A percentile compares a stretch with the other conserved stretches of the same genome.
Evolutionary conservation across 208 protist genomes (phyloP).

Genomic region (Trypanosoma avium): DNA sequence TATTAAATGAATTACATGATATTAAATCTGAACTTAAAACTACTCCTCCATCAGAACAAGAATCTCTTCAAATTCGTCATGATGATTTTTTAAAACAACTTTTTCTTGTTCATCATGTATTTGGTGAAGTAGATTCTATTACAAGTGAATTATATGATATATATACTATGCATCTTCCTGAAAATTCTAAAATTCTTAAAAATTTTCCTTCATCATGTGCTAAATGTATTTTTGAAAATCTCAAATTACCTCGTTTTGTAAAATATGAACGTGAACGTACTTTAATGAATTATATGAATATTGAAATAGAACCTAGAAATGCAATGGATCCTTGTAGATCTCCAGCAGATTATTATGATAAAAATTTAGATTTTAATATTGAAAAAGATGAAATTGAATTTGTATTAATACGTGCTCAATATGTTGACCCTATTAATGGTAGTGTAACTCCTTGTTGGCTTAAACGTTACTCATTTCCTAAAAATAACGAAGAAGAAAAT

Average conservation of each 20-base stretch:
- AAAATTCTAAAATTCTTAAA: conserved; percentile 37
- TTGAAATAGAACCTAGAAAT: conserved; percentile 51
- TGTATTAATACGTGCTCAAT: conserved; percentile 45
- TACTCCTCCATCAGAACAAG: conserved; percentile 22
- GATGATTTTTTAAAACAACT: conserved; percentile 31
- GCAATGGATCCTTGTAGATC: conserved; percentile 38
- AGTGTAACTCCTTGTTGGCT: conserved; percentile 61
- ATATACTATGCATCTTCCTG: conserved; percentile 53
- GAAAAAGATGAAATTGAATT: conserved; percentile 20
- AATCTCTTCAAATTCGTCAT: conserved; percentile 11
- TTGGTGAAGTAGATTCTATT: conserved; percentile 46
- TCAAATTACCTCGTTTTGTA: conserved; percentile 35
- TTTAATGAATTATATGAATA: conserved; percentile 53
- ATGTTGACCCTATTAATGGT: conserved; percentile 54
- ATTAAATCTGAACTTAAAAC: background rate
- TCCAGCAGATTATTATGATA: conserved; percentile 5
- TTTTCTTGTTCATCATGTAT: conserved; percentile 34
- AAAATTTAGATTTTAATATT: background rate
- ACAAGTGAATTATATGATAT: conserved; percentile 49
- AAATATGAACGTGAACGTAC: conserved; percentile 67
- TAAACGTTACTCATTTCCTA: conserved; percentile 58
- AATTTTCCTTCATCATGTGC: conserved; percentile 49
- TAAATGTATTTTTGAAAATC: conserved; percentile 18
- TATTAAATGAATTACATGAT: conserved; percentile 47
- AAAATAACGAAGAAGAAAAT: background rate